Base-by-base conservation (phyloP, 2,329 filamentous ascomycete genomes). In the Calonectria henricotiae region DNA sequence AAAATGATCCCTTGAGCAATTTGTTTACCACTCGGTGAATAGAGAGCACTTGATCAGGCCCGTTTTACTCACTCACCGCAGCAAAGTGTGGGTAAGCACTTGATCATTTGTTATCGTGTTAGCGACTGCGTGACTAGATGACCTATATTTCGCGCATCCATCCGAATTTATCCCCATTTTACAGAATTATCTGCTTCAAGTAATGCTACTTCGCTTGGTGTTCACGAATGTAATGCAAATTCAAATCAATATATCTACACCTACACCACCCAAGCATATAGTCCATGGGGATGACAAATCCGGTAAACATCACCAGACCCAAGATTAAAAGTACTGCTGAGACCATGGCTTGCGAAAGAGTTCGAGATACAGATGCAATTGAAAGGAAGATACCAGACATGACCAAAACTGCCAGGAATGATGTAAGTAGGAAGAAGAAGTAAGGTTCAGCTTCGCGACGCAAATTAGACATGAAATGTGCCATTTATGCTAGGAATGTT, bases 381-480 rank as follows among this genome's bases (percentile, higher is more conserved):
- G 77, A 80, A 47, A 79, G 76, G 82, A 92, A 92, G 67, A 92
- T 71, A 85, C 90, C 91, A 46, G 89, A 91, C 90, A 92, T 92
- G 69, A 89, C 87, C 77, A 97, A 75, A 0, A 93, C 93, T 1
- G 90, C 90, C 67, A 88, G 80, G 82, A 96, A 94, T 2, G 90
- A 92, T 78, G 96, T 89, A 62, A 98, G 85, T 67, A 94, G 82
- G 87, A 94, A 97, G 83, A 94, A 93, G 86, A 98, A 98, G 86
- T 96, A 98, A 0, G 91, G 83, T 3, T 91, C 92, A 0, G 93
- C 85, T 72, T 92, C 90, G 60, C 94, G 89, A 65, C 93, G 89
- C 30, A 98, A 85, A 73, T 95, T 93, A 0, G 93, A 92, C 90
- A 98, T 92, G 82, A 98, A 98, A 84, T 98, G 98, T 5, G 98